Percentiles rank a stretch among this genome's conserved stretches.
phyloP scores from a whole-genome alignment of 129 eudicot genomes.

The Kitagawia praeruptora region DNA sequence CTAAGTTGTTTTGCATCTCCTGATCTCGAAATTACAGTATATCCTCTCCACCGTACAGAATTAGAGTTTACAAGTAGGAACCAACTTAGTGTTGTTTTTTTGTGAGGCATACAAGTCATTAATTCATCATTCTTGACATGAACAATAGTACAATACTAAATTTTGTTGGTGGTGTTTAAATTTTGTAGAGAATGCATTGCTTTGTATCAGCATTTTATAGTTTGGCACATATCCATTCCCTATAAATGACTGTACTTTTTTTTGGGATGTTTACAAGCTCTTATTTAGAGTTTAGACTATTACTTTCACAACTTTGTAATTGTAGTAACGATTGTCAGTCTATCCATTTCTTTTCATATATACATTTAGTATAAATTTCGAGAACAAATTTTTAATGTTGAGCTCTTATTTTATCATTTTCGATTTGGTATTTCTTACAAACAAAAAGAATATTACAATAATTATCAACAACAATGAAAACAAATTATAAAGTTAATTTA shows the following conservation, averaged over 20 bases:
- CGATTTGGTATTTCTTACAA: too few relatives aligned
- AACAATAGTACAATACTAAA: neutral
- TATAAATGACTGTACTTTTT: neutral
- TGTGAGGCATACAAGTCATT: neutral
- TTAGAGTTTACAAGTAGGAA: conserved; percentile 4
- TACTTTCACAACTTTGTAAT: too few relatives aligned
- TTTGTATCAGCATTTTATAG: neutral
- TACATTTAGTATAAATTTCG: too few relatives aligned
- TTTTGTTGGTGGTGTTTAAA: neutral
- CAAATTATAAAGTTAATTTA: too few relatives aligned
- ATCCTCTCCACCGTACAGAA: neutral
- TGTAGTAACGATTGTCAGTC: too few relatives aligned
- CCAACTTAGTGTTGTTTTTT: neutral
- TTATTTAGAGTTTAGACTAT: neutral
- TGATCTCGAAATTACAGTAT: neutral
- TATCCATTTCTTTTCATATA: too few relatives aligned
- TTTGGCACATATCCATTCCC: neutral
- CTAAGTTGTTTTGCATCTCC: neutral
- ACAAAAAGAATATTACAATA: too few relatives aligned
- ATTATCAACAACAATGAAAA: too few relatives aligned
- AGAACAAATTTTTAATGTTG: too few relatives aligned
- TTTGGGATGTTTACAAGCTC: neutral
- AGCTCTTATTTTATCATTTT: too few relatives aligned
- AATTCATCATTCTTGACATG: conserved; percentile 8
- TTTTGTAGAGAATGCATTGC: neutral